Evolutionary conservation across 441 rosid genomes (phyloP).

Genomic region (Euphorbia celastroides): DNA sequence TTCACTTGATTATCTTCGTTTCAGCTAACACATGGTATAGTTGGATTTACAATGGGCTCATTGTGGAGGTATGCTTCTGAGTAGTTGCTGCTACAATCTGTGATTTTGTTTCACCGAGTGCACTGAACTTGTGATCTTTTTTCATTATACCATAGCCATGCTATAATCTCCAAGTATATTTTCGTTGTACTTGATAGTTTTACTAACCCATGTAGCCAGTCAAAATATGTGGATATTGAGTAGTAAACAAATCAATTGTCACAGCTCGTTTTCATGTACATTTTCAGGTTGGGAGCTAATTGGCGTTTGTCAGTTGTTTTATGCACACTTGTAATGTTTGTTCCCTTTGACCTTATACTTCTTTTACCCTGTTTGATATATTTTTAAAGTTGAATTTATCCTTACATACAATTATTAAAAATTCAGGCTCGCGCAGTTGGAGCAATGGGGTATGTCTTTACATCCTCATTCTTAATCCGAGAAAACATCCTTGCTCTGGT

Average conservation of each 20-base stretch:
- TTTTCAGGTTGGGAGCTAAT: constrained; percentile 51
- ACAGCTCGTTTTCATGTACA: constrained; percentile 9
- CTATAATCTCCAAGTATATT: too few relatives aligned
- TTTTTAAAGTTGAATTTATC: too few relatives aligned
- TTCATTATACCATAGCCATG: too few relatives aligned
- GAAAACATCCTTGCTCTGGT: constrained; percentile 92
- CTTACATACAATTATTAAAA: constrained; percentile 17
- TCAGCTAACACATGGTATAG: constrained; percentile 82
- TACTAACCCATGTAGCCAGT: not conserved
- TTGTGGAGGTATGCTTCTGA: constrained; percentile 76
- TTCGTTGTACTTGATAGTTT: not conserved
- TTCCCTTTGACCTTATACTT: constrained; percentile 22
- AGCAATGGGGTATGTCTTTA: constrained; percentile 70
- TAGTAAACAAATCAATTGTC: constrained; percentile 9
- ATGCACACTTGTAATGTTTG: constrained; percentile 61
- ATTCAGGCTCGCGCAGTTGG: constrained; percentile 74
- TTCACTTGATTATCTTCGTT: constrained; percentile 13
- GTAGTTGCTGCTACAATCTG: too few relatives aligned
- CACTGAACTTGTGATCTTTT: too few relatives aligned
- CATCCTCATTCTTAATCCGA: constrained; percentile 80
- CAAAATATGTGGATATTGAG: constrained; percentile 6
- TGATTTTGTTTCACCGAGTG: too few relatives aligned
- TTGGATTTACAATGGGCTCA: constrained; percentile 79
- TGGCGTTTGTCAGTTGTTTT: constrained; percentile 69
- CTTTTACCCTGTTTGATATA: too few relatives aligned